These are phyloP conservation scores for Collybia nuda DNA, from an alignment of 768 basidiomycete genomes.

Conservation along the genomic window DNA sequence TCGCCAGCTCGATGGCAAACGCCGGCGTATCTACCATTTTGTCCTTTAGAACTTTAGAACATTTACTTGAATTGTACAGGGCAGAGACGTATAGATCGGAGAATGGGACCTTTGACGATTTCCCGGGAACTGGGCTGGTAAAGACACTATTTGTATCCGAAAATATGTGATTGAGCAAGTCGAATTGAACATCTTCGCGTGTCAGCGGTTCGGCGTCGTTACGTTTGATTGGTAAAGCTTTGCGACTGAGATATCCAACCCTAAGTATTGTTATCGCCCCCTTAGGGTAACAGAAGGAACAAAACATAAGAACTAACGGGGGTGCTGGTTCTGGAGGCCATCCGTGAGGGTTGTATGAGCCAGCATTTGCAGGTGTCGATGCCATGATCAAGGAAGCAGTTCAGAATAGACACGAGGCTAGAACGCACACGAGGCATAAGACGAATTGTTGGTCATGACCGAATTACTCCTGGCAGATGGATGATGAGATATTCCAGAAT, in stretches of 20 bases:
- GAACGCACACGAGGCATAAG: slow-evolving; percentile 16
- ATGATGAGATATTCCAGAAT: background rate
- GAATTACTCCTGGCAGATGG: background rate
- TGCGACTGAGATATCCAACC: slow-evolving; percentile 62
- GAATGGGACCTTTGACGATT: slow-evolving; percentile 63
- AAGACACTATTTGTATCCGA: slow-evolving; percentile 67
- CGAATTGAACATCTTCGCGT: slow-evolving; percentile 83
- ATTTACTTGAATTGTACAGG: slow-evolving; percentile 77
- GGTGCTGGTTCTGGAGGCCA: slow-evolving; percentile 53
- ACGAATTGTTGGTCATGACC: background rate
- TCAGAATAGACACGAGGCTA: slow-evolving; percentile 27
- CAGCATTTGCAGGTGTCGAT: slow-evolving; percentile 35
- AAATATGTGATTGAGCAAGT: slow-evolving; percentile 81
- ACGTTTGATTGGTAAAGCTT: slow-evolving; percentile 78
- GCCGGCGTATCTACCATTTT: slow-evolving; percentile 83
- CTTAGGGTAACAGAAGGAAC: slow-evolving; percentile 6
- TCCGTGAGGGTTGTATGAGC: slow-evolving; percentile 25
- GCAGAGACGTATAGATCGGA: slow-evolving; percentile 83
- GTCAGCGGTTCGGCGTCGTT: slow-evolving; percentile 82
- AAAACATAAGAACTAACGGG: slow-evolving; percentile 41
- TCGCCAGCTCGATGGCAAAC: slow-evolving; percentile 78
- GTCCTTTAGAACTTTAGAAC: slow-evolving; percentile 84
- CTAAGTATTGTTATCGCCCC: slow-evolving; percentile 22
- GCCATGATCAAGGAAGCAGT: slow-evolving; percentile 46
- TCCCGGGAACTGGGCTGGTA: slow-evolving; percentile 58